A percentile compares a stretch with the other conserved stretches of the same genome.
These are phyloP conservation scores for Peniophora sp. DNA, from an alignment of 1,284 basidiomycete genomes.

Conservation along the genomic window DNA sequence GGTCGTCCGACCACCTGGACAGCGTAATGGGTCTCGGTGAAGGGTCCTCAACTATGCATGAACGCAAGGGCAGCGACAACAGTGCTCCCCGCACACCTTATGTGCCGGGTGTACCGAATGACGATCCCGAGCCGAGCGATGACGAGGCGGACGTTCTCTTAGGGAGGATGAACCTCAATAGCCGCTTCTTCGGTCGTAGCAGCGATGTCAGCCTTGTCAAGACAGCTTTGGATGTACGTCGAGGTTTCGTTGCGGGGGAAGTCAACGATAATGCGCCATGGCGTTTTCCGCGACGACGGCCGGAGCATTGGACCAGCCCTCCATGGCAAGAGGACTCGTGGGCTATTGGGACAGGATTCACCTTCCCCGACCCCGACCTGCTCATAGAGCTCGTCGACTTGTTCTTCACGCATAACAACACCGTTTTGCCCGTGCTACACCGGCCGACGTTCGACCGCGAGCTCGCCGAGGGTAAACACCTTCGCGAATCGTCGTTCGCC, in stretches of 20 bases:
- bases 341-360: constrained; percentile 17
- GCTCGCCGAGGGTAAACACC: constrained; percentile 30
- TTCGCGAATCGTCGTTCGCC: constrained; percentile 37
- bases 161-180: constrained; percentile 20
- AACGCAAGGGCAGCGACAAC: no score
- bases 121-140: constrained; percentile 24
- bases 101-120: constrained; percentile 1
- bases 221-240: constrained; percentile 58
- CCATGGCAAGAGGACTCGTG: constrained; percentile 22
- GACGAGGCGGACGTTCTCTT: constrained; percentile 18
- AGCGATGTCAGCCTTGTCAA: constrained; percentile 61
- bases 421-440: constrained; percentile 41
- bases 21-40: no score
- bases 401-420: constrained; percentile 38
- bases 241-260: constrained; percentile 17
- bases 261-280: constrained; percentile 5
- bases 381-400: constrained; percentile 33
- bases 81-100: no score
- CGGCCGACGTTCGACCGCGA: constrained; percentile 36
- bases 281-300: constrained; percentile 5
- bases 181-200: constrained; percentile 66
- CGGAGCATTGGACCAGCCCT: constrained; percentile 7
- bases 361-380: constrained; percentile 30
- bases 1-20: background rate
- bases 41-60: no score